phyloP scores from a whole-genome alignment of 1,139 yeast genomes.

The Debaryomycetaceae sp. region DNA sequence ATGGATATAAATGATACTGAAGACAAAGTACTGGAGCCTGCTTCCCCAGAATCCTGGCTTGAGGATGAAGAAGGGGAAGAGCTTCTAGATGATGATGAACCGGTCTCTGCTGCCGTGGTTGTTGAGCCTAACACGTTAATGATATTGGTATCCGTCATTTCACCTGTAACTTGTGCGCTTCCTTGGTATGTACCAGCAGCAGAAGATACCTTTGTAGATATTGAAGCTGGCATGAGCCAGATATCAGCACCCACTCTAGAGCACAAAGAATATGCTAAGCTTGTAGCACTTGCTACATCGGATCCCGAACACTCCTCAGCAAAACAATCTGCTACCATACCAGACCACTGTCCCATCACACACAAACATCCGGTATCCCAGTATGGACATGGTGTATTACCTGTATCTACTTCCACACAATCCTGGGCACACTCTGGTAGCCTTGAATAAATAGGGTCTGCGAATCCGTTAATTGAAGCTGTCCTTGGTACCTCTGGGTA shows the following conservation, averaged over 20 bases:
- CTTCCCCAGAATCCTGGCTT: not conserved
- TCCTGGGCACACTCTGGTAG: constrained; percentile 27
- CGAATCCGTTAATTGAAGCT: constrained; percentile 41
- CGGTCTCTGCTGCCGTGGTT: not conserved
- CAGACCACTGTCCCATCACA: constrained; percentile 29
- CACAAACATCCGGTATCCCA: constrained; percentile 41
- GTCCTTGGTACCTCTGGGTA: constrained; percentile 39
- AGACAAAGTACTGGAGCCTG: not conserved
- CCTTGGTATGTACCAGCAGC: constrained; percentile 18
- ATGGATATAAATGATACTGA: not conserved
- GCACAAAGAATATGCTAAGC: constrained; percentile 25
- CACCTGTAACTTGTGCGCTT: not conserved
- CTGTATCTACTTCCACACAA: constrained; percentile 21
- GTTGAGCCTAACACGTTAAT: not conserved
- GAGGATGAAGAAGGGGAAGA: not conserved
- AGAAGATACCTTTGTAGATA: constrained; percentile 28
- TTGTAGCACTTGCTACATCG: constrained; percentile 18
- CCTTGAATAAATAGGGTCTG: constrained; percentile 31
- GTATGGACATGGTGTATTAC: constrained; percentile 36
- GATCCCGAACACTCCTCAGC: constrained; percentile 24
- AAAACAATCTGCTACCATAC: constrained; percentile 26
- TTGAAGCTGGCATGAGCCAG: constrained; percentile 25
- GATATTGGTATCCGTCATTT: not conserved
- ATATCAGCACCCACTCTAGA: constrained; percentile 24
- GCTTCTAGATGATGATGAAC: not conserved